Evolutionary conservation across 2,329 filamentous ascomycete genomes (phyloP), one percentile per base, ranked within the genome.

Genomic region (Plectosphaerella cucumerina): DNA sequence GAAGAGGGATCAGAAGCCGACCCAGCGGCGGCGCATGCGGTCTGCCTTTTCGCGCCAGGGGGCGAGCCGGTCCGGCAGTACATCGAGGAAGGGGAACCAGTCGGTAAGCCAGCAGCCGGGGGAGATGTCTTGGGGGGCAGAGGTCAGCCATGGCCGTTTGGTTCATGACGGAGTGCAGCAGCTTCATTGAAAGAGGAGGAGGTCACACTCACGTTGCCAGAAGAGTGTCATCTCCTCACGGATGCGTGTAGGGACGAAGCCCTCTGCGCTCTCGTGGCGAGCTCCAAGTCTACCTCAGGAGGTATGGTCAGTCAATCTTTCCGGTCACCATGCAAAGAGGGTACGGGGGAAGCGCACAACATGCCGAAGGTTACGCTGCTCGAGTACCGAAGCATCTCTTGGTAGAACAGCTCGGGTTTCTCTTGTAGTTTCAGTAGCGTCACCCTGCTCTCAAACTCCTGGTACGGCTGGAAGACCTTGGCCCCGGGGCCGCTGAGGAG

Each of bases 291-390:
- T 2, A 53, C 22, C 4, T 41, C 33, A 15, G 26, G 17, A 5
- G 48, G n/a, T 10, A 47, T 41, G 6, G 44, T 39, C 8, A 48
- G 50, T 15, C 6, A 4, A 11, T 31, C 26, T 31, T 31, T 8
- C 26, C 9, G 26, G 26, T 31, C 12, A 11, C 9, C 23, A 26
- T 26, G 23, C 23, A 26, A 26, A 26, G 23, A 9, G 23, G 12
- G 26, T 8, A n/a, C n/a, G 6, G 6, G 26, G 26, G 26, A 31
- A 31, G 26, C 52, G 50, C 6, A 47, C 46, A 14, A 34, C 51
- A 42, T 42, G 17, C 48, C 50, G 39, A 55, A 53, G 20, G 50
- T 49, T 26, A 51, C 44, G 17, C 50, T 53, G 20, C 41, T 41
- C 1, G 50, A 33, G 23, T 46, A 49, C 6, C 48, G 45, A 4